Base-by-base conservation (phyloP, 306 rosid species). In the Corylus avellana region DNA sequence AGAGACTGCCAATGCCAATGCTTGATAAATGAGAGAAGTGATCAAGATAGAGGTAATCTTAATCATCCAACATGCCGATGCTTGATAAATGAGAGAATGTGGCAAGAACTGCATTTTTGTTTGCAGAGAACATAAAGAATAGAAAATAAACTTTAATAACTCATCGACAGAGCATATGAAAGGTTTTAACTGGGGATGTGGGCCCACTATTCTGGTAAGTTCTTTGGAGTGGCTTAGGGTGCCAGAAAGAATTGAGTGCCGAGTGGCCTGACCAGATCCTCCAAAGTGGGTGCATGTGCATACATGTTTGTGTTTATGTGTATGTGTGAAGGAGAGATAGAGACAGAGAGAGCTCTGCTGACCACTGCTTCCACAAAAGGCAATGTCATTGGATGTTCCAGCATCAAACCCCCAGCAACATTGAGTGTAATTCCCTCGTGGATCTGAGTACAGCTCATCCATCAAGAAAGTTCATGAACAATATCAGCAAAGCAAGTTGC, bases 311-410 rank as follows among this genome's bases (percentile, higher is more conserved):
- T 42, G 8, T 42, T 42, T 42, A 6, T 42, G 46, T 42, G 46
- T 39, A 5, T 42, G 7, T 42, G 46, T 39, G 74, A 75, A 72
- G 27, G 74, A 11, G 81, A 55, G 75, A 67, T 51, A 69, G 27
- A 27, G 48, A 53, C 14, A n/a, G 7, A 22, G 70, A 59, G 67
- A 69, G 75, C 29, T 66, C 50, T n/a, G 70, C 94, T 88, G 80
- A 95, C 98, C 91, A 92, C 98, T 7, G 96, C 89, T 79, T 95
- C 97, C 42, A 91, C 97, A 79, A 91, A 91, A 37, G 98, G 98
- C 67, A 77, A 82, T 44, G 91, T 93, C 82, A 95, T 61, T 42
- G 98, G 98, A 90, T 95, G 93, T 85, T 95, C 97, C 80, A 93
- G 92, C 89, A 91, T 92, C 89, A 95, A 84, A 80, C 98, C 98